Evolutionary conservation across 306 rosid genomes (phyloP).

Genomic region (Datisca glomerata): DNA sequence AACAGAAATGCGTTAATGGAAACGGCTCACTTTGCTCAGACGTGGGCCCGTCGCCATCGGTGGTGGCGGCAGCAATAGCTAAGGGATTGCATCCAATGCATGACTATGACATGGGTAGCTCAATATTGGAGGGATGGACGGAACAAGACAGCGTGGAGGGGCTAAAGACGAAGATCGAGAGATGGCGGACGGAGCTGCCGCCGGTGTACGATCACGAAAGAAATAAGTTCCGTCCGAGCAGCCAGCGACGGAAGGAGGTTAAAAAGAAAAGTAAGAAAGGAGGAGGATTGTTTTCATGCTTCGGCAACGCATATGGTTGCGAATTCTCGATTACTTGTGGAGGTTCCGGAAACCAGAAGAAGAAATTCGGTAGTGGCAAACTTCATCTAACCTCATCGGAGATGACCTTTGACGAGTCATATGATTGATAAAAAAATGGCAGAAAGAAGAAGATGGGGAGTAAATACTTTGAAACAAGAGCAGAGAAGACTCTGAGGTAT

Average conservation of each 20-base stretch:
- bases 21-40: slow-evolving; percentile 45
- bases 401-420: slow-evolving; percentile 32
- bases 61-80: slow-evolving; percentile 62
- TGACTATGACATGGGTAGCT: slow-evolving; percentile 15
- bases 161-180: slow-evolving; percentile 52
- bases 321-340: slow-evolving; percentile 56
- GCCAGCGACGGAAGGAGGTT: not conserved
- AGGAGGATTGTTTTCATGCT: slow-evolving; percentile 53
- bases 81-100: slow-evolving; percentile 34
- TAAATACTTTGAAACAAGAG: no score
- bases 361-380: slow-evolving; percentile 16
- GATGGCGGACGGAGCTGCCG: slow-evolving; percentile 57
- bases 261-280: slow-evolving; percentile 1
- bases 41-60: slow-evolving; percentile 59
- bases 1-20: slow-evolving; percentile 7
- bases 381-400: slow-evolving; percentile 23
- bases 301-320: slow-evolving; percentile 45
- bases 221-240: not conserved
- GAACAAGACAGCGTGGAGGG: slow-evolving; percentile 38
- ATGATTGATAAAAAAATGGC: not conserved
- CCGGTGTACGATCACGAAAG: slow-evolving; percentile 27
- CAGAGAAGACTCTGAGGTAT: no score
- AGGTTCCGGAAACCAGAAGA: slow-evolving; percentile 28
- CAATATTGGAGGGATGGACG: slow-evolving; percentile 41
- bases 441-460: no score